A percentile compares a stretch with the other conserved stretches of the same genome.
phyloP scores from a whole-genome alignment of 2,329 filamentous ascomycete species.

The Verticillium dahliae region DNA sequence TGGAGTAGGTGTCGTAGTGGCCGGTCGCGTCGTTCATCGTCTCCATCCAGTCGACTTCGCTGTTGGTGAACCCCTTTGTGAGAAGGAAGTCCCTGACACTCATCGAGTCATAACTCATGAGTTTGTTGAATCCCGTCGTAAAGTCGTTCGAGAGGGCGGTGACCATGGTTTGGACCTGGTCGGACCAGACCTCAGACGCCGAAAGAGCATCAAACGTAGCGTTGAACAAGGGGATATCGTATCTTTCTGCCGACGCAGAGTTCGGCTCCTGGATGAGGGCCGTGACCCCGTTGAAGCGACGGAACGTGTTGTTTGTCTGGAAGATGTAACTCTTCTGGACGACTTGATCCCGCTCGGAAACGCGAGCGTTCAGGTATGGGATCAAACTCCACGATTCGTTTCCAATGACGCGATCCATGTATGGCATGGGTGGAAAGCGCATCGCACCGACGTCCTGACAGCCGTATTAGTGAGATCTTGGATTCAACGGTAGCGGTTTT shows the following conservation, averaged over 20 bases:
- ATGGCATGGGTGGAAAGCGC: constrained; percentile 27
- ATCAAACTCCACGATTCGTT: constrained; percentile 13
- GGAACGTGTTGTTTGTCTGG: constrained; percentile 13
- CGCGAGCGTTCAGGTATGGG: constrained; percentile 13
- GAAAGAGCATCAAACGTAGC: constrained; percentile 7
- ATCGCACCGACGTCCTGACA: constrained; percentile 30
- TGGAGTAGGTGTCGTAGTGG: constrained; percentile 16
- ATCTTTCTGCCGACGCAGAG: constrained; percentile 6
- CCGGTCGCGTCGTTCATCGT: constrained; percentile 15
- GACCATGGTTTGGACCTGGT: constrained; percentile 6
- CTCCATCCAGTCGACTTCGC: constrained; percentile 22
- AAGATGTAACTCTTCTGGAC: constrained; percentile 14
- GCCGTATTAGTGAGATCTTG: background rate
- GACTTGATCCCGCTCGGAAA: constrained; percentile 8
- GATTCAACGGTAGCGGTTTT: background rate
- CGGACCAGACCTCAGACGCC: constrained; percentile 5
- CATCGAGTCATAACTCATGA: constrained; percentile 15
- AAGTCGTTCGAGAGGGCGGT: constrained; percentile 10
- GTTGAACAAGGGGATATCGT: constrained; percentile 10
- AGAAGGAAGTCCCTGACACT: constrained; percentile 15
- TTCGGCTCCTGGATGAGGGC: constrained; percentile 4
- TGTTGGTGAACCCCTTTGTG: constrained; percentile 18
- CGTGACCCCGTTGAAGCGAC: constrained; percentile 11
- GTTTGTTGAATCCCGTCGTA: constrained; percentile 11
- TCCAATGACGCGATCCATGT: constrained; percentile 19